A percentile compares a stretch with the other conserved stretches of the same genome.
phyloP scores from a whole-genome alignment of 2,329 filamentous ascomycete genomes.

The Claviceps cyperi region DNA sequence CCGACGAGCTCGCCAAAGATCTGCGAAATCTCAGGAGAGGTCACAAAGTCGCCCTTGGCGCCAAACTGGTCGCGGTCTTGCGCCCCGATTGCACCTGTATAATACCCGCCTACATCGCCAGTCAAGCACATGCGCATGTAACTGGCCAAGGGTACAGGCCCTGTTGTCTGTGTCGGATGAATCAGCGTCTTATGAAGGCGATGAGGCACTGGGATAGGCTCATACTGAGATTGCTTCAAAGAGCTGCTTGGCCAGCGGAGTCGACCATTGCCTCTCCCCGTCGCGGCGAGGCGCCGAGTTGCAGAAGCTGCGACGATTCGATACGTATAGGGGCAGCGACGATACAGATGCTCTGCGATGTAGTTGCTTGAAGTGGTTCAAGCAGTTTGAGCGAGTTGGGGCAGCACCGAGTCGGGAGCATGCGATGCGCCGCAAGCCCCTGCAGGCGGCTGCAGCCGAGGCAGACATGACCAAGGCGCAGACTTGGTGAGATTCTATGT shows the following conservation, averaged over 20 bases:
- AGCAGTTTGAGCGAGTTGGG: neutral
- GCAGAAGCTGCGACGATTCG: neutral
- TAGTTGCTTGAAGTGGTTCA: neutral
- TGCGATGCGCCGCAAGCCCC: slow-evolving; percentile 2
- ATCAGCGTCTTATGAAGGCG: too few relatives aligned
- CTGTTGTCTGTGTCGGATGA: slow-evolving; percentile 43
- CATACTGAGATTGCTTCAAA: slow-evolving; percentile 72
- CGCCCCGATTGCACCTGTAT: slow-evolving; percentile 54
- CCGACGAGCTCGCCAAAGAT: slow-evolving; percentile 90
- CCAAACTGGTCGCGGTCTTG: slow-evolving; percentile 76
- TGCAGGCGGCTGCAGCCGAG: neutral
- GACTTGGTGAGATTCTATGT: too few relatives aligned
- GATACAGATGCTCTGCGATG: neutral
- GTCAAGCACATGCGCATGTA: slow-evolving; percentile 99
- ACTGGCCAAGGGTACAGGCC: slow-evolving; percentile 77
- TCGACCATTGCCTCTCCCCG: slow-evolving; percentile 63
- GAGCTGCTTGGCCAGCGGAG: slow-evolving; percentile 75
- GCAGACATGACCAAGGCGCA: neutral
- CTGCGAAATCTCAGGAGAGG: slow-evolving; percentile 93
- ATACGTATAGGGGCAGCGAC: neutral
- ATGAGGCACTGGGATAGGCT: neutral
- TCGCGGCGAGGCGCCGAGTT: neutral
- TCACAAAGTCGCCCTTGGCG: slow-evolving; percentile 87
- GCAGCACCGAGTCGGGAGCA: neutral
- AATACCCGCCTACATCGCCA: slow-evolving; percentile 81